Percentiles rank a stretch among this genome's conserved stretches.
Conservation (phyloP, 768 basidiomycete species). For the Coprinopsis cinerea region DNA sequence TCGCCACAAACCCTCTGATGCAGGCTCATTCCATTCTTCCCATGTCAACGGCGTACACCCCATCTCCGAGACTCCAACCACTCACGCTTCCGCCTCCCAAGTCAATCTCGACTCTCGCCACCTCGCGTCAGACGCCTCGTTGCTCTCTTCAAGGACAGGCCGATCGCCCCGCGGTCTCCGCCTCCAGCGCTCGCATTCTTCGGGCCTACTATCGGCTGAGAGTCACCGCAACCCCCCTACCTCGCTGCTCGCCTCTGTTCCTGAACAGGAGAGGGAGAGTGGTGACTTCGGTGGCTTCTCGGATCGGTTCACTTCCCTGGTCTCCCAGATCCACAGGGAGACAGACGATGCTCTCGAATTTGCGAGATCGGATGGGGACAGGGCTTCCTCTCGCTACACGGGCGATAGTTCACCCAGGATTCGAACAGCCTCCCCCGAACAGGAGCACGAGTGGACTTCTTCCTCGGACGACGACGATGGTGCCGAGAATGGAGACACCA, state of each 20-base stretch:
- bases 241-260: constrained; percentile 1
- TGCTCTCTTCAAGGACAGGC: constrained; percentile 11
- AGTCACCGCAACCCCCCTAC: background rate
- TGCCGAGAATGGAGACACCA: too few relatives aligned
- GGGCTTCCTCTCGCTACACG: constrained; percentile 14
- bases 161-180: constrained; percentile 16
- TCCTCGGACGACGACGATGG: constrained; percentile 13
- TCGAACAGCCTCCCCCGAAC: background rate
- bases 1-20: constrained; percentile 9
- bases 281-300: constrained; percentile 37
- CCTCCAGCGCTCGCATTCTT: constrained; percentile 20
- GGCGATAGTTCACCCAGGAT: constrained; percentile 2
- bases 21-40: constrained; percentile 1
- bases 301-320: constrained; percentile 45
- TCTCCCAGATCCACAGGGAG: constrained; percentile 47
- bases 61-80: background rate
- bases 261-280: constrained; percentile 20
- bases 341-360: constrained; percentile 42
- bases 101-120: constrained; percentile 1
- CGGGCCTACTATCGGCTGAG: constrained; percentile 14
- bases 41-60: background rate
- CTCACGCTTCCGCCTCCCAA: background rate
- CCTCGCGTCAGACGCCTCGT: background rate
- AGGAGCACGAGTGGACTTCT: constrained; percentile 3
- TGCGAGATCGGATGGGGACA: constrained; percentile 24